Base-by-base conservation (phyloP, 495 filamentous ascomycete species). In the Hypoxylon rickii region DNA sequence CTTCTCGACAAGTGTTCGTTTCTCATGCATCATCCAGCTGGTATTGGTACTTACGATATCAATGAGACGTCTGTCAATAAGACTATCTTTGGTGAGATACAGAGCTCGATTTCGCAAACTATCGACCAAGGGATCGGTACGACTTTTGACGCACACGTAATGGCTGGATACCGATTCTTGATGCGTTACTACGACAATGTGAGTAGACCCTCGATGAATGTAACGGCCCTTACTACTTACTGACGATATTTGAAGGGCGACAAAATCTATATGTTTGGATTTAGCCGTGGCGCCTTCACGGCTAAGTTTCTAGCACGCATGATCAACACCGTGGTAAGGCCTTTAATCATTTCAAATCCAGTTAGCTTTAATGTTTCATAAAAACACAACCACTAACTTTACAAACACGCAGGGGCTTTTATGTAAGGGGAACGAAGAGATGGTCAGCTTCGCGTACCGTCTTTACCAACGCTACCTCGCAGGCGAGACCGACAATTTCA, bases 201-300 rank as follows among this genome's bases (percentile, higher is more conserved):
- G 32, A 58, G 64, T 33, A 20, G 51, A 3, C 16, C 16, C 32
- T 18, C 8, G 7, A 7, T 21, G 29, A 18, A 8, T 1, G 3
- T 7, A 13, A 29, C 0, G 20, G 19, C 24, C 0, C 13, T n/a
- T 40, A 7, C 26, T 17, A 37, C 56, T 67, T 15, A 67, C 40
- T 13, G 33, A 3, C 8, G 42, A 10, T 22, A 47, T 2, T 15
- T 17, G 6, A 44, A 63, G 18, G 76, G 70, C 3, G 67, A 76
- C 22, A 64, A 66, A 29, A 77, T 80, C 40, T 78, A 78, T 53
- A 70, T 80, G 55, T 78, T 80, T 45, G 77, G 77, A 22, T 79
- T 80, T 50, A 74, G 71, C 1, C 73, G 77, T 21, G 77, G 77
- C 13, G 77, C 77, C 10, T 79, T 75, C 58, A 79, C 77, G 1